These are phyloP conservation scores for Actinomortierella ambigua DNA, from an alignment of 371 early-diverging fungal species.

Conservation along the genomic window DNA sequence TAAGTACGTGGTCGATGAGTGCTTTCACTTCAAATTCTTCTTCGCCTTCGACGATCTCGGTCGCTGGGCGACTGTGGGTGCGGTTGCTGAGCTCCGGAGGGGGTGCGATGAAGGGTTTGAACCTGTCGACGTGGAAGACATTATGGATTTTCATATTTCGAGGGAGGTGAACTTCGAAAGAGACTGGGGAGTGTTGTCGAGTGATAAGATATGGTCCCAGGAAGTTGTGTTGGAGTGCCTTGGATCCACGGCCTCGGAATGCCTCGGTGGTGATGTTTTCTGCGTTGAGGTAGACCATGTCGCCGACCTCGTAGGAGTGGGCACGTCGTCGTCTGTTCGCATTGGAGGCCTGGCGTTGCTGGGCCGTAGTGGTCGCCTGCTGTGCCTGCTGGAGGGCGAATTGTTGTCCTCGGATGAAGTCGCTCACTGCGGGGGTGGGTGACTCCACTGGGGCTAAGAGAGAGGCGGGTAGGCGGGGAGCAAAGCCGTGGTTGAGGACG, in stretches of 20 bases:
- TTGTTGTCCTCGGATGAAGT: constrained; percentile 1
- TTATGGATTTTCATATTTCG: neutral
- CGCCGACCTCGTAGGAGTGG: constrained; percentile 12
- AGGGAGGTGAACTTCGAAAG: neutral
- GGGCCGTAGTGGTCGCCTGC: too few relatives aligned
- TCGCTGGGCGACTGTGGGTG: neutral
- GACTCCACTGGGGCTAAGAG: too few relatives aligned
- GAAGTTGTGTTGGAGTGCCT: too few relatives aligned
- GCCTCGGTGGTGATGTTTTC: constrained; percentile 11
- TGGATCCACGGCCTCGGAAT: neutral
- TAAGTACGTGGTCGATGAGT: neutral
- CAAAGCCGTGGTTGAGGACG: constrained; percentile 34
- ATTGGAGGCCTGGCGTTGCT: neutral
- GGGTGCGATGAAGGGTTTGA: neutral
- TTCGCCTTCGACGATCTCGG: neutral
- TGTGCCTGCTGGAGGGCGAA: neutral
- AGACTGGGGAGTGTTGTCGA: neutral
- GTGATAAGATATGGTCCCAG: too few relatives aligned
- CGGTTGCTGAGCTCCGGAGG: neutral
- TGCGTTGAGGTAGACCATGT: constrained; percentile 6
- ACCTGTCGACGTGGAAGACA: neutral
- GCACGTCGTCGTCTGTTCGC: constrained; percentile 1
- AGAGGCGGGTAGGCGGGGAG: constrained; percentile 19
- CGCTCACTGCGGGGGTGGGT: too few relatives aligned
- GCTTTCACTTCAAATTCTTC: neutral